Base-by-base conservation (phyloP, 2,329 filamentous ascomycete genomes). In the Emericellopsis atlantica region DNA sequence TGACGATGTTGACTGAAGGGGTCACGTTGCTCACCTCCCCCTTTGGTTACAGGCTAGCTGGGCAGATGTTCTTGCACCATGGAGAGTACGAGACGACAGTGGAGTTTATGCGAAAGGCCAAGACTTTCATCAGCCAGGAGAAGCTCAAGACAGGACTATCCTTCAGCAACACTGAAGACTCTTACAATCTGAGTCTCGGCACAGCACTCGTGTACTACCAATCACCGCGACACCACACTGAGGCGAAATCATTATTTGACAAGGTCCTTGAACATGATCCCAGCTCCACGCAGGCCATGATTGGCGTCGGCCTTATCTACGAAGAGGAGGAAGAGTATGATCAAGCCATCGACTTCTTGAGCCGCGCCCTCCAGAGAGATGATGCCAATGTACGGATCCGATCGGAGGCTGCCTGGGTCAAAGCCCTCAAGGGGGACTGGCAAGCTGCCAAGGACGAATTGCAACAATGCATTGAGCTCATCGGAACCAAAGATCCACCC, bases 181-280 rank as follows among this genome's bases (percentile, higher is more conserved):
- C 84, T 1, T 71, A 92, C 41, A 84, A 79, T 43, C 73, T 86
- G 35, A 81, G 77, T 34, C 75, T 98, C 7, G 92, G 77, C 9
- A 95, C 88, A n/a, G 80, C 89, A 0, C 62, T 96, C 16, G 86
- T 98, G 2, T 84, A 88, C 50, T 86, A 93, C 49, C 89, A 96
- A 55, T 82, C 87, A 1, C 92, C 92, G 1, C 79, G 86, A 45
- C 81, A 96, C 53, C 92, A 98, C 50, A 72, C 79, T 15, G 90
- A 96, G 62, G 89, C 92, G 2, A 90, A 86, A 54, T 61, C 62
- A n/a, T 69, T 95, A 0, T 96, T 98, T 49, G 80, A 95, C 49
- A 74, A 74, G 24, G 84, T 96, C 5, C 69, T 98, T 1, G 67
- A 76, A 37, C 76, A 83, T 22, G 87, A 93, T 43, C 72, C 79